Conservation (phyloP, 2,329 filamentous ascomycete species). For the Lasiodiplodia hormozganensis region DNA sequence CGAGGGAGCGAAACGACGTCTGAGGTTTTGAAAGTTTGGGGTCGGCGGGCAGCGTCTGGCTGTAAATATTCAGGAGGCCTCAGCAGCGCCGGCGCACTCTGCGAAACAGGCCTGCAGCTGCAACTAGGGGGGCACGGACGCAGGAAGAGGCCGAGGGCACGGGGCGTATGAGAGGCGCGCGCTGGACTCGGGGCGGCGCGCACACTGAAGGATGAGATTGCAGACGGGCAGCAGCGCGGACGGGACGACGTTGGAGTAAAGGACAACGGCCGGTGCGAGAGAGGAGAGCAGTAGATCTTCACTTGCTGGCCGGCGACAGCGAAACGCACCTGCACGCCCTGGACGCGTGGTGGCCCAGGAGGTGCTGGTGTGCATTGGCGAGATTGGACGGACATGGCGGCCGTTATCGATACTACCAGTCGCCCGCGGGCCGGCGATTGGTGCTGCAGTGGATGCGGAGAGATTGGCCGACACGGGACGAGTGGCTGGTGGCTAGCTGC, state of each 20-base stretch:
- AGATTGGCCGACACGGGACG: background rate
- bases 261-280: slow-evolving; percentile 5
- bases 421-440: background rate
- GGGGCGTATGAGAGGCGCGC: background rate
- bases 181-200: slow-evolving; percentile 20
- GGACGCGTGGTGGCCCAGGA: slow-evolving; percentile 22
- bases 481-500: slow-evolving; percentile 7
- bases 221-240: background rate
- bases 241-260: slow-evolving; percentile 8
- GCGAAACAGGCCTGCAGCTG: slow-evolving; percentile 19
- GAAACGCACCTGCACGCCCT: slow-evolving; percentile 13
- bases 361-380: slow-evolving; percentile 13
- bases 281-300: slow-evolving; percentile 9
- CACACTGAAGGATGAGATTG: slow-evolving; percentile 16
- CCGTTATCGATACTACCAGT: slow-evolving; percentile 21
- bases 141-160: slow-evolving; percentile 7
- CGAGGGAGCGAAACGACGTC: slow-evolving; percentile 19
- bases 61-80: slow-evolving; percentile 28
- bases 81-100: slow-evolving; percentile 16
- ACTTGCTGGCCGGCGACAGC: slow-evolving; percentile 12
- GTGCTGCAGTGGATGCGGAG: background rate
- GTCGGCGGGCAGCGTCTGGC: slow-evolving; percentile 21
- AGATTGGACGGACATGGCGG: slow-evolving; percentile 18
- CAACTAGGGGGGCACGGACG: slow-evolving; percentile 24
- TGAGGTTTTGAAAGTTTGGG: slow-evolving; percentile 25